Base-by-base conservation (phyloP, 169 alveolate genomes). In the Perkinsus olseni region DNA sequence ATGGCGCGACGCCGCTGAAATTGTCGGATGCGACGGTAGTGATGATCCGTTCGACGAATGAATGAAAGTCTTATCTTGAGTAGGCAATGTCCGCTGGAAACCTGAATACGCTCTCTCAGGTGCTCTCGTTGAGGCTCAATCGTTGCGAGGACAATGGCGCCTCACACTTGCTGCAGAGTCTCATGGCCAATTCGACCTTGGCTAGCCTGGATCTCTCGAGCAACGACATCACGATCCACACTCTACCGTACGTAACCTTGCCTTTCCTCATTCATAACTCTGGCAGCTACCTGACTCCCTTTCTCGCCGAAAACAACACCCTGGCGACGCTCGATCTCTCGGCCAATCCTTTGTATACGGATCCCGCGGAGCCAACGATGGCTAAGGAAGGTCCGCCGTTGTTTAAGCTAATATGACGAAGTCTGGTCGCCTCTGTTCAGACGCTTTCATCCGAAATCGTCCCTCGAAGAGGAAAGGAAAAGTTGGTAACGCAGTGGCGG, bases 81-180 rank as follows among this genome's bases (percentile, higher is more conserved):
- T 40, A 40, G 50, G n/a, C n/a, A n/a, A n/a, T n/a, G n/a, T n/a
- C n/a, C n/a, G n/a, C n/a, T n/a, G n/a, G n/a, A n/a, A 45, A 45
- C 62, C 6, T 45, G 62, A 8, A 21, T 62, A 13, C 28, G 4
- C 0, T 24, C 17, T 8, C 8, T 62, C 34, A 62, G 82, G 31
- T 38, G 91, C 92, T 94, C 62, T 92, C 92, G 39, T 21, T 94
- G 93, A 39, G 95, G 82, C 93, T 94, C 50, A 94, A 94, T 39
- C 93, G 95, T 11, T 92, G 95, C 91, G 95, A 94, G 92, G 95
- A 94, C 93, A 94, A 94, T 62, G 95, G 95, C 11, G 93, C 91
- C 20, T 91, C 74, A 36, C 74, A 74, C 20, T 38, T 39, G 62
- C 38, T 51, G 0, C 90, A 93, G 93, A 93, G 91, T 36, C 39